Percentiles rank a stretch among this genome's conserved stretches.
Conservation (phyloP, 2,329 filamentous ascomycete genomes). For the Phaeomoniella chlamydospora region DNA sequence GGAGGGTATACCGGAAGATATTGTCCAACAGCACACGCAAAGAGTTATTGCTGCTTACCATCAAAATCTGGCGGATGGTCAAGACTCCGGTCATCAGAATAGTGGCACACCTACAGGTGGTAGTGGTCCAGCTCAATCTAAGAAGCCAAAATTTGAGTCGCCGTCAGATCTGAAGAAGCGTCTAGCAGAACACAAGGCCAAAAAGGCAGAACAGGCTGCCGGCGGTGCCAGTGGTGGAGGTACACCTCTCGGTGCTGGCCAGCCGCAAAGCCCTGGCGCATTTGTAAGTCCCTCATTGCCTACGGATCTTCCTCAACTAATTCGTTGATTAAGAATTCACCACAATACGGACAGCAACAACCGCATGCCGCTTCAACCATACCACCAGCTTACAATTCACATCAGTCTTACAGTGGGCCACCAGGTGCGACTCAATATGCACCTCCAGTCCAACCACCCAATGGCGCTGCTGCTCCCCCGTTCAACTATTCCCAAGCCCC, state of each 20-base stretch:
- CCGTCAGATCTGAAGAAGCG: slow-evolving; percentile 67
- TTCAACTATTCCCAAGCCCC: slow-evolving; percentile 10
- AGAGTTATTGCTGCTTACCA: slow-evolving; percentile 77
- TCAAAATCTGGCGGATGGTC: slow-evolving; percentile 68
- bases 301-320: not conserved
- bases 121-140: slow-evolving; percentile 29
- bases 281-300: slow-evolving; percentile 39
- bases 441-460: slow-evolving; percentile 6
- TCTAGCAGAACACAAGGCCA: slow-evolving; percentile 61
- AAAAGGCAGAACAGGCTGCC: slow-evolving; percentile 45
- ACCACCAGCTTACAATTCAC: slow-evolving; percentile 3
- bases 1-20: slow-evolving; percentile 85
- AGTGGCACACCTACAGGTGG: slow-evolving; percentile 75
- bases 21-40: slow-evolving; percentile 70
- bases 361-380: slow-evolving; percentile 2
- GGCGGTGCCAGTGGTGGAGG: slow-evolving; percentile 41
- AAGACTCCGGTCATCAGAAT: slow-evolving; percentile 37
- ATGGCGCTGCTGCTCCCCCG: slow-evolving; percentile 6
- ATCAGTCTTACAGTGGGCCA: slow-evolving; percentile 2
- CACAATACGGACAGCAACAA: slow-evolving; percentile 2
- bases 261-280: slow-evolving; percentile 35
- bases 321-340: not conserved
- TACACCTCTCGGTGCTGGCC: slow-evolving; percentile 35
- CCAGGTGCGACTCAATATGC: slow-evolving; percentile 7
- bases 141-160: slow-evolving; percentile 59